phyloP scores from a whole-genome alignment of 225 moss, liverwort and hornwort species.

The Climacium dendroides region DNA sequence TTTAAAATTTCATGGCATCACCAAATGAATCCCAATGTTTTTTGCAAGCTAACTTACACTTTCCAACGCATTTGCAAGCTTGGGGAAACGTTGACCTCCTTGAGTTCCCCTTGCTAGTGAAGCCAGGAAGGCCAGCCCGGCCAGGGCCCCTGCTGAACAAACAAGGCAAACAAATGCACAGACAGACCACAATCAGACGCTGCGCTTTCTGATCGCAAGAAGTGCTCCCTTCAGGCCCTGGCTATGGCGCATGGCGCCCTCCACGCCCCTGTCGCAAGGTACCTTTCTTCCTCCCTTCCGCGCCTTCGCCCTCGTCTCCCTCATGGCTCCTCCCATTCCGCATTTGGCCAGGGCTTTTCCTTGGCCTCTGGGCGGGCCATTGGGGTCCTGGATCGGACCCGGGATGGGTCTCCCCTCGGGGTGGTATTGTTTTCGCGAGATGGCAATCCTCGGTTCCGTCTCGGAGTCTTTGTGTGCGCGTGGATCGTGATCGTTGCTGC shows the following conservation, averaged over 20 bases:
- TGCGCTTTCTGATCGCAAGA: neutral
- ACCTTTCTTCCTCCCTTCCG: neutral
- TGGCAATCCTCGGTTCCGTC: neutral
- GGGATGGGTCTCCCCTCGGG: neutral
- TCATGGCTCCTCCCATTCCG: neutral
- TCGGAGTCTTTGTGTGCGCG: neutral
- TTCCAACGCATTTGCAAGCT: neutral
- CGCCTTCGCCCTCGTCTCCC: neutral
- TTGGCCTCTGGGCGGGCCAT: neutral
- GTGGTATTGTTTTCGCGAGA: neutral
- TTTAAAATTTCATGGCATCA: neutral
- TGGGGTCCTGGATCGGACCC: neutral
- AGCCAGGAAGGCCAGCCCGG: neutral
- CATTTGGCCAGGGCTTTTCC: neutral
- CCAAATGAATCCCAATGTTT: no score
- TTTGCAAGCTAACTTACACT: neutral
- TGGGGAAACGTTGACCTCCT: neutral
- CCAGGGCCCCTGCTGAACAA: neutral
- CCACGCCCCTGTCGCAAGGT: constrained; percentile 22
- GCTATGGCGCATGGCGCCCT: constrained; percentile 51
- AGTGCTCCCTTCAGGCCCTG: constrained; percentile 4
- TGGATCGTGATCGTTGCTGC: neutral
- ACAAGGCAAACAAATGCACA: neutral
- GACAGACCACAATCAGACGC: neutral
- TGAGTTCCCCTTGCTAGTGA: neutral